These are phyloP conservation scores for Globisporangium barbulae DNA, from an alignment of 352 stramenopile genomes.

Conservation along the genomic window DNA sequence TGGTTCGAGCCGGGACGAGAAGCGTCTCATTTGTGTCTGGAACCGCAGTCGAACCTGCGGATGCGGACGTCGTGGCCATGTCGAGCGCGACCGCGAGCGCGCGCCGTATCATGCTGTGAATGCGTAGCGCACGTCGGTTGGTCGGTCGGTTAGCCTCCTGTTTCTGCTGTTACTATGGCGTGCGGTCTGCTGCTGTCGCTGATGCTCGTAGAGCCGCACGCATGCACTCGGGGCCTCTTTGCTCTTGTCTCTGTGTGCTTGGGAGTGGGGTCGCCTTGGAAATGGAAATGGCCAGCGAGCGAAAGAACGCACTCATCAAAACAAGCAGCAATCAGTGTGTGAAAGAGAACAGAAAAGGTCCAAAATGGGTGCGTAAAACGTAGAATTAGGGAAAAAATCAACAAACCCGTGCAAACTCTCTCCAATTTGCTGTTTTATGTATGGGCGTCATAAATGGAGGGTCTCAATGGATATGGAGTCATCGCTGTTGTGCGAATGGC, in stretches of 20 bases:
- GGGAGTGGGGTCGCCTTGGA: neutral
- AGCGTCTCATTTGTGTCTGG: neutral
- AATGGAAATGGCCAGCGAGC: neutral
- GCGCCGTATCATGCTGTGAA: conserved; percentile 10
- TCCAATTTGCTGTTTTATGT: too few species aligned
- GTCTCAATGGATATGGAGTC: too few species aligned
- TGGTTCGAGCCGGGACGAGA: neutral
- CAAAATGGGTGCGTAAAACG: neutral
- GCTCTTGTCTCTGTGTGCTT: neutral
- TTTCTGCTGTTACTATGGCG: neutral
- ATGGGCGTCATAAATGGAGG: too few species aligned
- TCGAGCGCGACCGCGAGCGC: conserved; percentile 7
- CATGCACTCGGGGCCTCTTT: neutral
- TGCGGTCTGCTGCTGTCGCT: neutral
- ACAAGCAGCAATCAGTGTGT: neutral
- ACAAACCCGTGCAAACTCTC: too few species aligned
- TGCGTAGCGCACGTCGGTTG: neutral
- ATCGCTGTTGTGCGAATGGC: too few species aligned
- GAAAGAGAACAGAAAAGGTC: neutral
- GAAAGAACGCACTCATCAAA: neutral
- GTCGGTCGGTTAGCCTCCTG: neutral
- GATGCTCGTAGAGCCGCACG: neutral
- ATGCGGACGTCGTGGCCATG: neutral
- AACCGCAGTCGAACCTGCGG: neutral
- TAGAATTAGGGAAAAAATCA: too few species aligned